Conservation (phyloP, 2,329 filamentous ascomycete genomes). For the Tolypocladium capitatum region DNA sequence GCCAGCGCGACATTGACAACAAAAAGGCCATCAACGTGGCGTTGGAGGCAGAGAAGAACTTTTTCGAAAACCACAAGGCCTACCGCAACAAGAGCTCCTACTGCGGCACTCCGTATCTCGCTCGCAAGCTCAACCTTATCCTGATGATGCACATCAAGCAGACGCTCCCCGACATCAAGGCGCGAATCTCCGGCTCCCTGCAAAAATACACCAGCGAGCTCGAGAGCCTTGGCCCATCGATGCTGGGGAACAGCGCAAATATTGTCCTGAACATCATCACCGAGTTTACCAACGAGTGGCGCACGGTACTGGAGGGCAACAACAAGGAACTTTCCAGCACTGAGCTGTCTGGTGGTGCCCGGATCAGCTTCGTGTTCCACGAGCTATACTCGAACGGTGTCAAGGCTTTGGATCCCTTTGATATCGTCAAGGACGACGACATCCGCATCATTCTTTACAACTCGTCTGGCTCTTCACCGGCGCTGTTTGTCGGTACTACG, state of each 20-base stretch:
- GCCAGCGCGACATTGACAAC: slow-evolving; percentile 96
- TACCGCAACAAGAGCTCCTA: slow-evolving; percentile 98
- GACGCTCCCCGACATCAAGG: slow-evolving; percentile 96
- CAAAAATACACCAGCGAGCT: slow-evolving; percentile 85
- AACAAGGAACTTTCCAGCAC: slow-evolving; percentile 90
- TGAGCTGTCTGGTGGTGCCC: slow-evolving; percentile 88
- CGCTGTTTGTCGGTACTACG: slow-evolving; percentile 90
- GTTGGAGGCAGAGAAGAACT: slow-evolving; percentile 86
- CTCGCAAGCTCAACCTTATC: slow-evolving; percentile 93
- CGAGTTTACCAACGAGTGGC: slow-evolving; percentile 95
- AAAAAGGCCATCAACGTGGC: slow-evolving; percentile 88
- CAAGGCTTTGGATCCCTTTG: slow-evolving; percentile 95
- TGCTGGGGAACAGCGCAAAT: slow-evolving; percentile 91
- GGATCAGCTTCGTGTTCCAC: slow-evolving; percentile 99
- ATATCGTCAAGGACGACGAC: slow-evolving; percentile 92
- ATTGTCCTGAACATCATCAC: slow-evolving; percentile 98
- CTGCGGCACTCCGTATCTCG: slow-evolving; percentile 94
- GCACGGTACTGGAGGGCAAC: slow-evolving; percentile 90
- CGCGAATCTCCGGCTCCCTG: slow-evolving; percentile 82
- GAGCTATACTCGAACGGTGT: slow-evolving; percentile 95
- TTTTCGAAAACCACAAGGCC: slow-evolving; percentile 97
- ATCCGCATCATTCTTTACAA: slow-evolving; percentile 97
- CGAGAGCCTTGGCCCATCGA: slow-evolving; percentile 72
- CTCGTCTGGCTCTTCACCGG: slow-evolving; percentile 94
- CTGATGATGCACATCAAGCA: slow-evolving; percentile 99